Base-by-base conservation (phyloP, 176 grass and related monocot species). In the Musa schizocarpa region DNA sequence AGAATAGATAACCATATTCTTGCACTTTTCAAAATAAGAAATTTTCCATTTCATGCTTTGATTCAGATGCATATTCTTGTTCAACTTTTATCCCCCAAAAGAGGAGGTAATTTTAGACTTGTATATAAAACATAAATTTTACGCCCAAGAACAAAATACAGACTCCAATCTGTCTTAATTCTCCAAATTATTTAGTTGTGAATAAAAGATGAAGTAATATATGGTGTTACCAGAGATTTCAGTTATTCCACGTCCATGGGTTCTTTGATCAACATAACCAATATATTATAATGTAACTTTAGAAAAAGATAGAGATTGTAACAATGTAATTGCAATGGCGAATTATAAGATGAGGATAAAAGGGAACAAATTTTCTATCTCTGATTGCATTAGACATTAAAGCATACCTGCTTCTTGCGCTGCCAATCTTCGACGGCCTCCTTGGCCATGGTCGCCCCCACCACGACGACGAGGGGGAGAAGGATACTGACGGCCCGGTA, bases 371-470 rank as follows among this genome's bases (percentile, higher is more conserved):
- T 1, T 16, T 1, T 24, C 16, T 5, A 14, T 51, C 2, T 70
- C 21, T 70, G 11, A 34, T 11, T 11, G 34, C 13, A 20, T 17
- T 12, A 9, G 27, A 26, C 52, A 57, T 14, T 5, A 65, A 54
- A 52, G 63, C 6, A 13, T 7, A 92, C 89, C 94, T 93, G 90
- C 73, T 89, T 84, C 69, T 91, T 87, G 34, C 95, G 78, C 22
- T 76, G 65, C 84, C 82, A 86, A 78, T 98, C 90, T 77, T 98
- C 95, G 50, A 98, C 17, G 24, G 82, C 85, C 69, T 98, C 95
- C 81, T 98, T 98, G 77, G 87, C 1, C 90, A 98, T 98, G 65
- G 95, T 93, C 54, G 86, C 95, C 11, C 82, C 1, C 19, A 93
- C 64, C 19, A 98, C 82, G 25, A 87, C 0, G 63, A 85, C 59